A percentile compares a stretch with the other conserved stretches of the same genome.
phyloP scores from a whole-genome alignment of 495 filamentous ascomycete genomes.

The Hypoxylon rickii region DNA sequence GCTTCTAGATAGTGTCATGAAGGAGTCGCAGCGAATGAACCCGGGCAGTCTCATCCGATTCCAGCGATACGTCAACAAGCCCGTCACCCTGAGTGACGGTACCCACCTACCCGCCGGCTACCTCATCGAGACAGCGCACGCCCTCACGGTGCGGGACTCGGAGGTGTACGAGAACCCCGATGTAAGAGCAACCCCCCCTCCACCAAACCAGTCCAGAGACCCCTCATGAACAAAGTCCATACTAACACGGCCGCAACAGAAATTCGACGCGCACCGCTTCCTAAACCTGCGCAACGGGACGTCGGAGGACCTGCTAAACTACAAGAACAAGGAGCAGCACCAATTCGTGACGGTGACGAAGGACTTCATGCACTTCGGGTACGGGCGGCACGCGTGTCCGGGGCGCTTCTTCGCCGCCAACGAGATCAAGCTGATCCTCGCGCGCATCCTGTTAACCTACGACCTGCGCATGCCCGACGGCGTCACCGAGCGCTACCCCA shows the following conservation, averaged over 20 bases:
- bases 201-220: neutral
- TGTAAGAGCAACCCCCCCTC: slow-evolving; percentile 1
- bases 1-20: slow-evolving; percentile 36
- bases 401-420: slow-evolving; percentile 53
- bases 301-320: slow-evolving; percentile 37
- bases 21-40: slow-evolving; percentile 34
- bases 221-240: neutral
- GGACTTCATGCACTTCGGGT: slow-evolving; percentile 50
- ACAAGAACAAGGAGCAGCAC: slow-evolving; percentile 39
- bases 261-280: slow-evolving; percentile 59
- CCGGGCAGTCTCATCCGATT: slow-evolving; percentile 37
- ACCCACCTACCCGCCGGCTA: slow-evolving; percentile 44
- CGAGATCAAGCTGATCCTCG: slow-evolving; percentile 50
- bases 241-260: slow-evolving; percentile 3
- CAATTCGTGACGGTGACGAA: slow-evolving; percentile 51
- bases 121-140: slow-evolving; percentile 35
- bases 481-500: slow-evolving; percentile 31
- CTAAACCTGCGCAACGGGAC: slow-evolving; percentile 40
- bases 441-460: slow-evolving; percentile 44
- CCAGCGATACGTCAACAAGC: slow-evolving; percentile 43
- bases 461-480: slow-evolving; percentile 43
- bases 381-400: slow-evolving; percentile 52
- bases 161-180: slow-evolving; percentile 27
- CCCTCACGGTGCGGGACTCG: slow-evolving; percentile 17
- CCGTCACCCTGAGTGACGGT: slow-evolving; percentile 49